Conservation (phyloP, 2,329 filamentous ascomycete species). For the Leptodontidium sp. region DNA sequence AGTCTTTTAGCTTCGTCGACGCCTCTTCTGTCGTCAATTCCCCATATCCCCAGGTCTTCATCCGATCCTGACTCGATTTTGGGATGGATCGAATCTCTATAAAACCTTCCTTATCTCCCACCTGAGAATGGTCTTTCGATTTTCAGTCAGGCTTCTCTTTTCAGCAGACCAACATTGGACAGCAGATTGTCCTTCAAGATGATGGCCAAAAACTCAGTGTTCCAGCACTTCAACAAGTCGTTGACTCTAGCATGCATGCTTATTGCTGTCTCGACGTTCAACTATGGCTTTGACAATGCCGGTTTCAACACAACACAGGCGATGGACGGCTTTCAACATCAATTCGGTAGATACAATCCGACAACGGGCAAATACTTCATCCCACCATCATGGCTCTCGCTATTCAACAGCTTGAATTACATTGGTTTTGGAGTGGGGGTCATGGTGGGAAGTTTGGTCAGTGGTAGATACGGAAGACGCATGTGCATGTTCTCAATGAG, state of each 20-base stretch:
- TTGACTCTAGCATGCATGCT: conserved; percentile 9
- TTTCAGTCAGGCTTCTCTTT: not conserved
- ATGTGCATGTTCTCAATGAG: conserved; percentile 14
- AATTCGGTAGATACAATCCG: conserved; percentile 2
- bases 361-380: conserved; percentile 11
- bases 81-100: not conserved
- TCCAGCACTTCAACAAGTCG: conserved; percentile 11
- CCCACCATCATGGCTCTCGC: conserved; percentile 3
- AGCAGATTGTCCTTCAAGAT: not conserved
- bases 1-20: not conserved
- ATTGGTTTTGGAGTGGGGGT: conserved; percentile 6
- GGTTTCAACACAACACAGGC: conserved; percentile 11
- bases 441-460: conserved; percentile 10
- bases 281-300: conserved; percentile 9
- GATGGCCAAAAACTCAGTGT: conserved; percentile 7
- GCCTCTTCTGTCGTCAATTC: not conserved
- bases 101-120: not conserved
- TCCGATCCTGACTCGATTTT: conserved; percentile 7
- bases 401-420: conserved; percentile 10
- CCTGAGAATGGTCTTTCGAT: not conserved
- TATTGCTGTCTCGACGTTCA: conserved; percentile 13
- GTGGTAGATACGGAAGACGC: conserved; percentile 2
- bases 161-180: not conserved
- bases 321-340: conserved; percentile 6
- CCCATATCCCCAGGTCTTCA: not conserved